Base-by-base conservation (phyloP, 2,329 filamentous ascomycete species). In the Penicillium janthinellum region DNA sequence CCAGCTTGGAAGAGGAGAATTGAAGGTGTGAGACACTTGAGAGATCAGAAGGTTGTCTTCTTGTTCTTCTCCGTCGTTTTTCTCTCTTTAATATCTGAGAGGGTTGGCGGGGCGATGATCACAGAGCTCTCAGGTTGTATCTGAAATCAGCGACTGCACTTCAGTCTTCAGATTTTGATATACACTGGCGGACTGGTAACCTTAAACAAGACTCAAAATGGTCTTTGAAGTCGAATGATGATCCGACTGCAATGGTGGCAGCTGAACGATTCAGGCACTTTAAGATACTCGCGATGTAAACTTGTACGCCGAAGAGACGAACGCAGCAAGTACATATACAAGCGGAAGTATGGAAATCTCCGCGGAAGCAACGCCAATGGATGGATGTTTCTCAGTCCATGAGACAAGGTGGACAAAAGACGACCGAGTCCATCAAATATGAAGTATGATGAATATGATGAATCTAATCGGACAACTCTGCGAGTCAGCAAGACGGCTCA, bases 1-100 rank as follows among this genome's bases (percentile, higher is more conserved):
- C 86, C 86, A 89, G 84, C 76, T 88, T 90, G 83, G 74, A 31
- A 37, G 25, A 53, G 28, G 17, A 17, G n/a, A 28, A 10, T 6
- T 15, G 20, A 12, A 37, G 22, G 17, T 35, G n/a, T 31, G 5
- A 20, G 20, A 25, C 8, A 25, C 28, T 31, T 31, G 44, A 47
- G 22, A 25, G 15, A 28, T 15, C 15, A n/a, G 44, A 4, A 17
- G 22, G 8, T 47, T 47, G 20, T 28, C 14, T n/a, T 47, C 6
- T 31, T 47, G 11, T 14, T n/a, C 42, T 28, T 22, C 10, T 38
- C 31, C 12, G 4, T 41, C 22, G 28, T 41, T 15, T n/a, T 14
- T 17, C 28, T 34, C 28, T 35, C n/a, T 20, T 14, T 17, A 6
- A 15, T 5, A 2, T 28, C 42, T n/a, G 14, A 25, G 14, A 15